Conservation (phyloP, 352 stramenopile species). For the Phytophthora crassamura region DNA sequence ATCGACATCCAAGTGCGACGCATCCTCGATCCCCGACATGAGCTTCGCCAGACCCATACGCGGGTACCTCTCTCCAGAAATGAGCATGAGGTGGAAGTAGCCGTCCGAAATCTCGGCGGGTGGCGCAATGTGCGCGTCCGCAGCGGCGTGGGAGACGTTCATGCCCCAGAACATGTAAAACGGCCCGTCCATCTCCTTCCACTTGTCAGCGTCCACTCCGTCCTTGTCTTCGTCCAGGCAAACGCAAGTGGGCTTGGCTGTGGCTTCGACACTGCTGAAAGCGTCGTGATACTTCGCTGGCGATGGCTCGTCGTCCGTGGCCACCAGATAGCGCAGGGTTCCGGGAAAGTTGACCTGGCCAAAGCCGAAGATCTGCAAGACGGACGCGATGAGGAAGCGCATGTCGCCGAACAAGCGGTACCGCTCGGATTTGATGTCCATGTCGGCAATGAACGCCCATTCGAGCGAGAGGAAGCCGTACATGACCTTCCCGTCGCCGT, state of each 20-base stretch:
- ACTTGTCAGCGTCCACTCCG: slow-evolving; percentile 24
- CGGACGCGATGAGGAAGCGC: slow-evolving; percentile 58
- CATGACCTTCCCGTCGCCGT: slow-evolving; percentile 56
- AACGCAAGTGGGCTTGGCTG: slow-evolving; percentile 28
- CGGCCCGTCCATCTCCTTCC: slow-evolving; percentile 49
- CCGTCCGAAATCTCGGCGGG: slow-evolving; percentile 57
- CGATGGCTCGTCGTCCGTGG: slow-evolving; percentile 33
- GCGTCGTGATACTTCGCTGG: slow-evolving; percentile 49
- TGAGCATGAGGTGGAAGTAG: slow-evolving; percentile 66
- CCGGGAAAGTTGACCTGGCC: slow-evolving; percentile 45
- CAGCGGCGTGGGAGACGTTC: slow-evolving; percentile 59
- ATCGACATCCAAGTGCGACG: slow-evolving; percentile 47
- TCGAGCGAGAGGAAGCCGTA: slow-evolving; percentile 87
- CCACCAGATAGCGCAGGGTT: slow-evolving; percentile 47
- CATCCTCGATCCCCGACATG: slow-evolving; percentile 63
- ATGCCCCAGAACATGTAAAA: slow-evolving; percentile 74
- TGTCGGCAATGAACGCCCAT: slow-evolving; percentile 84
- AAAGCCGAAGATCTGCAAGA: slow-evolving; percentile 52
- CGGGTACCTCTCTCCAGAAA: slow-evolving; percentile 48
- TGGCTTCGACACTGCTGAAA: slow-evolving; percentile 12
- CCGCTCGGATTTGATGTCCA: slow-evolving; percentile 78
- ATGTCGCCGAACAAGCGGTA: slow-evolving; percentile 62
- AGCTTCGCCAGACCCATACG: slow-evolving; percentile 47
- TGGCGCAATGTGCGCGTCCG: slow-evolving; percentile 55
- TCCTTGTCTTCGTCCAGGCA: slow-evolving; percentile 31